Percentiles rank a stretch among this genome's conserved stretches.
Conservation (phyloP, 2,329 filamentous ascomycete species). For the Penicillium digitatum region DNA sequence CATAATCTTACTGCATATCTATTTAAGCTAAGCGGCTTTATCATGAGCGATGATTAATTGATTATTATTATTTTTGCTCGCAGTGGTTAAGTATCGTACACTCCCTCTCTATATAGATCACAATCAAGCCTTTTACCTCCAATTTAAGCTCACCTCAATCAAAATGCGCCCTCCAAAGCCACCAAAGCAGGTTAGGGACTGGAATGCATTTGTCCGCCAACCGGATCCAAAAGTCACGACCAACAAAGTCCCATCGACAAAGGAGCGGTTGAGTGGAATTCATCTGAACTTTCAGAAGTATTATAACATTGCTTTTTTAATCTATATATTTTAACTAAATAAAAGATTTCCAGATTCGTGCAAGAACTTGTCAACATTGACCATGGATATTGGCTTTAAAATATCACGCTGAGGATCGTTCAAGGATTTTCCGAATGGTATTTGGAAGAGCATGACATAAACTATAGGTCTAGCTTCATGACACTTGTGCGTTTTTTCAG, state of each 20-base stretch:
- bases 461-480: neutral
- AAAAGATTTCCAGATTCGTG: neutral
- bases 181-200: neutral
- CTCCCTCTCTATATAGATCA: neutral
- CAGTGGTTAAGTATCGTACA: neutral
- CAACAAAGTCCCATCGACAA: neutral
- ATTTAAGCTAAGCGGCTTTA: neutral
- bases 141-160: neutral
- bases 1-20: too few species aligned
- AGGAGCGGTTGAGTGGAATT: neutral
- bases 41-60: neutral
- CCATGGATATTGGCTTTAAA: neutral
- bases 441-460: neutral
- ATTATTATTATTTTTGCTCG: neutral
- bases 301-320: neutral
- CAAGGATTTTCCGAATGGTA: neutral
- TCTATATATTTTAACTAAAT: neutral
- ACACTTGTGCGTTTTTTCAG: neutral
- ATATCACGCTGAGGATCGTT: constrained; percentile 3
- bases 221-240: neutral
- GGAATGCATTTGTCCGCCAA: neutral
- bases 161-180: neutral
- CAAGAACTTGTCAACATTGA: neutral
- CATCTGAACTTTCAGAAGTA: neutral
- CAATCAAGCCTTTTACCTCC: neutral